Conservation (phyloP, 495 filamentous ascomycete genomes). For the Penicillium malachiteum region DNA sequence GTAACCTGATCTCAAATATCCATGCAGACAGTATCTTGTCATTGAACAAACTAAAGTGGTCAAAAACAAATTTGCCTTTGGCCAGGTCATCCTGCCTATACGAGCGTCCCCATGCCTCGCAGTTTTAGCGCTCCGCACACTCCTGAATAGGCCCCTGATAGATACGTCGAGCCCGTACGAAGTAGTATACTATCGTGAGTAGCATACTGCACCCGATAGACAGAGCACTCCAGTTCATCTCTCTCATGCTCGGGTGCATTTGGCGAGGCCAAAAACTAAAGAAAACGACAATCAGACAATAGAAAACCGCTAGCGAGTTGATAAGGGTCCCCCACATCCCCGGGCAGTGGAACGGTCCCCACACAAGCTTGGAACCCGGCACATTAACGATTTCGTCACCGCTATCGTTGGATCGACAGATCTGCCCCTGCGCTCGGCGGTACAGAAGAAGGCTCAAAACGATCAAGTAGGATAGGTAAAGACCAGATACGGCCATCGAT, state of each 20-base stretch:
- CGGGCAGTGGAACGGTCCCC: constrained; percentile 50
- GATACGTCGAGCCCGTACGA: constrained; percentile 21
- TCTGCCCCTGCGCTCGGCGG: constrained; percentile 28
- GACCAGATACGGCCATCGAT: constrained; percentile 41
- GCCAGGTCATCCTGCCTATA: too few relatives aligned
- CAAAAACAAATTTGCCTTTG: too few relatives aligned
- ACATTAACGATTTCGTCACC: constrained; percentile 18
- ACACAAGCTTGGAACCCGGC: constrained; percentile 30
- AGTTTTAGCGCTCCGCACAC: too few relatives aligned
- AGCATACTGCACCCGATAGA: constrained; percentile 35
- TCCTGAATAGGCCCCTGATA: constrained; percentile 32
- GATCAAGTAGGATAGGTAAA: constrained; percentile 46
- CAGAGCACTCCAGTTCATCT: constrained; percentile 49
- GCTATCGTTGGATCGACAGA: constrained; percentile 13
- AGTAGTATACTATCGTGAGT: constrained; percentile 33
- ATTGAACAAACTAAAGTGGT: too few relatives aligned
- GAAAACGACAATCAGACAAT: constrained; percentile 38
- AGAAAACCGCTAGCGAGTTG: constrained; percentile 39
- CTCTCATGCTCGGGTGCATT: constrained; percentile 30
- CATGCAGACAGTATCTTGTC: too few relatives aligned
- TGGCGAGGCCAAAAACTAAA: constrained; percentile 46
- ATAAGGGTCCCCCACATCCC: constrained; percentile 43
- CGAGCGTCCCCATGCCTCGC: too few relatives aligned
- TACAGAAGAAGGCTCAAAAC: constrained; percentile 37
- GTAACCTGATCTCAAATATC: too few relatives aligned